A percentile compares a stretch with the other conserved stretches of the same genome.
Conservation (phyloP, 2,329 filamentous ascomycete species). For the Rhynchosporium secalis region DNA sequence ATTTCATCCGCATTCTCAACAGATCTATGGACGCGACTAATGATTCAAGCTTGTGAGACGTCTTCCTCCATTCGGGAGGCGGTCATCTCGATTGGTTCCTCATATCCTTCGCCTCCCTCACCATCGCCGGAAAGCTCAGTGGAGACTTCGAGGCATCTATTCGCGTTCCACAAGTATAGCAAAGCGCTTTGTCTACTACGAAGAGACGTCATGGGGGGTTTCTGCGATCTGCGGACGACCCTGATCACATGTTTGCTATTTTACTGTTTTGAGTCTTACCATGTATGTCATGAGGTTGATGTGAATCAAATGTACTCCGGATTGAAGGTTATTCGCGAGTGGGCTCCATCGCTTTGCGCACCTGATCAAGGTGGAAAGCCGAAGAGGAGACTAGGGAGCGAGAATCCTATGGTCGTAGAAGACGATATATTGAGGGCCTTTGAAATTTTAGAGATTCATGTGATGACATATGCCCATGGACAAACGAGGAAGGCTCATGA, state of each 20-base stretch:
- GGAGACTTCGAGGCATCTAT: conserved; percentile 28
- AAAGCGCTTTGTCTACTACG: conserved; percentile 27
- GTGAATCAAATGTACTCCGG: conserved; percentile 26
- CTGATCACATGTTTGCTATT: conserved; percentile 28
- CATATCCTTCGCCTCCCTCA: conserved; percentile 17
- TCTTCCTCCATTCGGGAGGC: conserved; percentile 25
- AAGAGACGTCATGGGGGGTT: conserved; percentile 25
- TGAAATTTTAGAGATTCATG: conserved; percentile 25
- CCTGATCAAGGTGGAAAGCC: conserved; percentile 14
- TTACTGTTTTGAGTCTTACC: conserved; percentile 30
- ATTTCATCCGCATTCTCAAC: conserved; percentile 18
- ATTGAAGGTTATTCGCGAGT: conserved; percentile 28
- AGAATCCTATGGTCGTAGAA: conserved; percentile 23
- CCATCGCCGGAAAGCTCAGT: conserved; percentile 23
- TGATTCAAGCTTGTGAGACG: conserved; percentile 29
- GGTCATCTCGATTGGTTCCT: conserved; percentile 26
- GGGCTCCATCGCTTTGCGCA: conserved; percentile 21
- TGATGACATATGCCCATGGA: conserved; percentile 28
- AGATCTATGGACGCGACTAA: conserved; percentile 24
- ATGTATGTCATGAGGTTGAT: conserved; percentile 26
- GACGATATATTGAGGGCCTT: conserved; percentile 28
- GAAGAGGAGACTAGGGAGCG: conserved; percentile 15
- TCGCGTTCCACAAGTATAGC: conserved; percentile 30
- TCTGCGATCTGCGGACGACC: conserved; percentile 27
- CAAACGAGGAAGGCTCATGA: conserved; percentile 25